A percentile compares a stretch with the other conserved stretches of the same genome.
Evolutionary conservation across 1,139 yeast genomes (phyloP).

Genomic region (Scheffersomyces quercinus): DNA sequence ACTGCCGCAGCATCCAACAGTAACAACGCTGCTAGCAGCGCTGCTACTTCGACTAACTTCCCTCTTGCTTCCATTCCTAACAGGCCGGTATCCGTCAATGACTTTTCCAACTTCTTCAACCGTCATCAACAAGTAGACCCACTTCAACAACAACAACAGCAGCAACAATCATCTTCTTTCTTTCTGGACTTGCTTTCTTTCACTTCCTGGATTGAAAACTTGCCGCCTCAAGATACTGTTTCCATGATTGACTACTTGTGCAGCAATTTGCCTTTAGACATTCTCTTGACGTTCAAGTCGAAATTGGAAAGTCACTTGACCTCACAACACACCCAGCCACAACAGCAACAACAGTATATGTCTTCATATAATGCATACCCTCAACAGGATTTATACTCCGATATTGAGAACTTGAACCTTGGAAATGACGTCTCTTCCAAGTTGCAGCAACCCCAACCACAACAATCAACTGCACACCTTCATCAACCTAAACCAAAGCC

Average conservation of each 20-base stretch:
- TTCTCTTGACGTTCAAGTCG: constrained; percentile 44
- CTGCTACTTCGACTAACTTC: constrained; percentile 13
- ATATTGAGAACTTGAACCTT: constrained; percentile 33
- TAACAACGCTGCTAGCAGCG: constrained; percentile 2
- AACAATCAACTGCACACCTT: constrained; percentile 15
- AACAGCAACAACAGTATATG: constrained; percentile 9
- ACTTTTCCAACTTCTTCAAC: constrained; percentile 33
- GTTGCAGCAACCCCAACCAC: constrained; percentile 3
- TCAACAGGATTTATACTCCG: constrained; percentile 22
- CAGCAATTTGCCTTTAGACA: constrained; percentile 50
- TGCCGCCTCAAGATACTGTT: constrained; percentile 57
- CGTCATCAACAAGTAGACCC: constrained; percentile 20
- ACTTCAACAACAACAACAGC: constrained; percentile 13
- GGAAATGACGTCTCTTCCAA: constrained; percentile 5
- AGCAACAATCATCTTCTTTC: constrained; percentile 21
- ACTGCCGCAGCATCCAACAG: constrained; percentile 1
- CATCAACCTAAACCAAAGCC: constrained; percentile 44
- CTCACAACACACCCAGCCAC: constrained; percentile 17
- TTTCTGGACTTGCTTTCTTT: constrained; percentile 51
- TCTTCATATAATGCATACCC: constrained; percentile 3
- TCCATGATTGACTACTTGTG: constrained; percentile 61
- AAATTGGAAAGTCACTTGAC: constrained; percentile 37
- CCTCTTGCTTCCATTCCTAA: constrained; percentile 32
- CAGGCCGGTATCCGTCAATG: constrained; percentile 48
- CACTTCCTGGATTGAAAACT: constrained; percentile 60